Evolutionary conservation across 2,329 filamentous ascomycete species (phyloP), one percentile per base, ranked within the genome.

Genomic region (Diaporthe australafricana): DNA sequence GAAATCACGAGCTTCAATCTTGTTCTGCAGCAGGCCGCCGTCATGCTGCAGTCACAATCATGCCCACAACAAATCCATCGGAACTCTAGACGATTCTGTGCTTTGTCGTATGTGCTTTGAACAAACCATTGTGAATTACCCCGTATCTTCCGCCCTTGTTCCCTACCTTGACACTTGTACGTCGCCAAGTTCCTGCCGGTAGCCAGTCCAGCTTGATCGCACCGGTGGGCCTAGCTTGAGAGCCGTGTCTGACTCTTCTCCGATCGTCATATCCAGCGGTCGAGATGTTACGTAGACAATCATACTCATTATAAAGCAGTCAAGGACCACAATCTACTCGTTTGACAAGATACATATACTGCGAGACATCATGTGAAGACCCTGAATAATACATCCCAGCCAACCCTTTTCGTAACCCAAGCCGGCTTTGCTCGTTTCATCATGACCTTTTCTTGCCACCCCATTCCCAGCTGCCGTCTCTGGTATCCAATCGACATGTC

Each of bases 351-450:
- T 57, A 69, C 65, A 72, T 63, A 32, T 55, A 63, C 55, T 63
- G 70, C 70, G 42, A 38, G 47, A 38, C 30, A 22, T 38, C 22
- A 53, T 55, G 38, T 62, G 25, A 69, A 68, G 57, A 48, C n/a
- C 27, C 32, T 40, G 53, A 50, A 70, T 66, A 40, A 68, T 70
- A 72, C 70, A 69, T 40, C 35, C 53, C 32, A 17, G 22, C 55
- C 60, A 22, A 50, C 50, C 35, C 47, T 27, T 65, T 50, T 48
- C 38, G 38, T 50, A 42, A 47, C 47, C 35, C 45, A 25, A 69
- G 62, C 70, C 57, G 45, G 62, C 40, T 32, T 70, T 67, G 47
- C 42, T 73, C 72, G 67, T 73, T 68, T 53, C 63, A n/a, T 73
- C 72, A 30, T 73, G 66, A 53, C 17, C 6, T 62, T 47, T 60